A percentile compares a stretch with the other conserved stretches of the same genome.
Conservation (phyloP, 1,284 basidiomycete genomes). For the Melampsora medusae region DNA sequence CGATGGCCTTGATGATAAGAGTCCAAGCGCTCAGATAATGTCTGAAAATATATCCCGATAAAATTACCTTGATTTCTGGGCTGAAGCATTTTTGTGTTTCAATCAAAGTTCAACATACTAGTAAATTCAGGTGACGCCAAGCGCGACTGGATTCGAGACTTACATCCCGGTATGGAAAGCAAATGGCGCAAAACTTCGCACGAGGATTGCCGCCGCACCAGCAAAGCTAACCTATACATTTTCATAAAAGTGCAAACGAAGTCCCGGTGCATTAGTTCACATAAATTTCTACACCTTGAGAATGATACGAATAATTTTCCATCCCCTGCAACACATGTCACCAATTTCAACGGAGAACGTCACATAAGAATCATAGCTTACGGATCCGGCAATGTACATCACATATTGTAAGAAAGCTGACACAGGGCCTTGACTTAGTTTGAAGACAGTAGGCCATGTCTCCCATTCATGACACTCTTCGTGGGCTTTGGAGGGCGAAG, state of each 20-base stretch:
- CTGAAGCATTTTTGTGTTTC: constrained; percentile 50
- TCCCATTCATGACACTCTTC: constrained; percentile 71
- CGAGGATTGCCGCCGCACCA: constrained; percentile 66
- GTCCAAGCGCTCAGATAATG: constrained; percentile 71
- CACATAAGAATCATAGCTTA: constrained; percentile 48
- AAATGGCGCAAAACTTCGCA: constrained; percentile 68
- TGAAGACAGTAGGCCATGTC: constrained; percentile 55
- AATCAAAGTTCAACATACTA: not conserved
- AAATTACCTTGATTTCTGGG: constrained; percentile 73
- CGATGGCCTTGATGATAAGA: constrained; percentile 52
- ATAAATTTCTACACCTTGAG: too few relatives aligned
- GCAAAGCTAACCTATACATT: constrained; percentile 63
- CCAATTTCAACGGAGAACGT: too few relatives aligned
- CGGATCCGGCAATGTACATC: constrained; percentile 34
- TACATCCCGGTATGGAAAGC: constrained; percentile 75
- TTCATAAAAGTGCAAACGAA: constrained; percentile 55
- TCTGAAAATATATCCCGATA: constrained; percentile 70
- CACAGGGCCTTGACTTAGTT: constrained; percentile 10
- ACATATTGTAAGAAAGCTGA: constrained; percentile 34
- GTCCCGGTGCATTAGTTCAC: not conserved
- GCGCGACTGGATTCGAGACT: constrained; percentile 42
- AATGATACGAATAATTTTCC: too few relatives aligned
- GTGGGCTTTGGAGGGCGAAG: constrained; percentile 60
- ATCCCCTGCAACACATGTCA: too few relatives aligned
- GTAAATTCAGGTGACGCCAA: not conserved